Evolutionary conservation across 2,329 filamentous ascomycete genomes (phyloP), one percentile per base, ranked within the genome.

Genomic region (Colletotrichum magnum): DNA sequence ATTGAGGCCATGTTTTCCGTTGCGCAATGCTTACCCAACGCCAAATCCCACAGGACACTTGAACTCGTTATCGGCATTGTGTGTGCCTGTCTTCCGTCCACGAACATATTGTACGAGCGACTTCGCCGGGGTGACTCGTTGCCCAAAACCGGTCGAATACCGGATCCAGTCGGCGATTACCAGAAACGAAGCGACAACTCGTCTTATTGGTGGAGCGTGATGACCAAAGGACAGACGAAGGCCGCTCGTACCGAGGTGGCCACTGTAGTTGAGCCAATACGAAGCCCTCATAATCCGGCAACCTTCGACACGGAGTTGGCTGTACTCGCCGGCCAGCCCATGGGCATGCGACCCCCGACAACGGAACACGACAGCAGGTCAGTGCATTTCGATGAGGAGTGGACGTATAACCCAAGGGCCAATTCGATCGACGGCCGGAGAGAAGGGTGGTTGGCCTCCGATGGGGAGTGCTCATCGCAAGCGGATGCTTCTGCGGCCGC

Each of bases 61-160:
- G 71, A 73, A 45, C 68, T 73, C n/a, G 67, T 71, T 9, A 71
- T 73, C 16, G 72, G 72, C 15, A 24, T 73, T 4, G 60, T 73
- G 4, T 73, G 72, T 26, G 71, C 72, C 2, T 72, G 70, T 36
- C 54, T 73, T 4, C 72, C 72, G 2, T 68, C 71, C 3, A 59
- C 59, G 21, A 72, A 73, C n/a, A 66, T 73, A 13, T 65, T 73
- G 10, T 68, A 50, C 50, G 65, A 73, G 51, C 51, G 68, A 0
- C 41, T 66, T 12, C 28, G 63, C 24, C 36, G 48, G 50, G 10
- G 12, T 18, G 28, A 53, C 4, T 3, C 32, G 32, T 36, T 3
- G 6, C 59, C 59, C 4, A 43, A 36, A 28, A 21, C 56, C 26
- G 39, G 45, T 6, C 56, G 59, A 12, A 16, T 51, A 4, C 62